Base-by-base conservation (phyloP, 2,329 filamentous ascomycete species). In the Lachnellula suecica region DNA sequence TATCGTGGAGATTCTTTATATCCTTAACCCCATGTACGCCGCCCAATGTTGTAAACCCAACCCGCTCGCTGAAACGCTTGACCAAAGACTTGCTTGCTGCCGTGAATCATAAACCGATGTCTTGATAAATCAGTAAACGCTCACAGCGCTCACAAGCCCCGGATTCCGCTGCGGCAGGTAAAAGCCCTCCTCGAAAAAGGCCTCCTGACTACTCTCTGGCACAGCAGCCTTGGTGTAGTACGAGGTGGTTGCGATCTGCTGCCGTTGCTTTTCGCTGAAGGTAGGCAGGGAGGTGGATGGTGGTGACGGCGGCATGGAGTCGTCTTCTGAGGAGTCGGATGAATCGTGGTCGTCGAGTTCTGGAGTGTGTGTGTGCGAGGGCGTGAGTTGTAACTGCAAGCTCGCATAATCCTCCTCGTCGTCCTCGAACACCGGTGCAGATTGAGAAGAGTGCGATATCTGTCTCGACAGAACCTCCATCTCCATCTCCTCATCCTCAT, bases 261-360 rank as follows among this genome's bases (percentile, higher is more conserved):
- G 59, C 58, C 66, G 59, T 63, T 82, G 74, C 74, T 85, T 82
- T 62, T 81, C 76, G 42, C 79, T 73, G 65, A 90, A 88, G 37
- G 77, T 72, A 54, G 82, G 75, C 48, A 90, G 72, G 31, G 78
- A 24, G 44, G 58, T 49, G n/a, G 62, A 61, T n/a, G 67, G 64
- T 29, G 67, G 66, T 27, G 67, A 66, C 19, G 85, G 86, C 7
- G 88, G 88, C 82, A 89, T 75, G 44, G 78, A 73, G 61, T 89
- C 85, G 71, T 91, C 88, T 63, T 91, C 87, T 52, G 83, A 85
- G 2, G 82, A 84, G 48, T 77, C 73, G 38, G 76, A 86, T 56
- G 80, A 82, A 66, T 91, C 87, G 58, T 83, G 77, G 59, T 85
- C 79, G 60, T 85, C 79, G 52, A 91, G 82, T 68, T 89, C 87